Evolutionary conservation across 228 moss, liverwort and hornwort genomes (phyloP).

Genomic region (Sphagnum magellanicum): DNA sequence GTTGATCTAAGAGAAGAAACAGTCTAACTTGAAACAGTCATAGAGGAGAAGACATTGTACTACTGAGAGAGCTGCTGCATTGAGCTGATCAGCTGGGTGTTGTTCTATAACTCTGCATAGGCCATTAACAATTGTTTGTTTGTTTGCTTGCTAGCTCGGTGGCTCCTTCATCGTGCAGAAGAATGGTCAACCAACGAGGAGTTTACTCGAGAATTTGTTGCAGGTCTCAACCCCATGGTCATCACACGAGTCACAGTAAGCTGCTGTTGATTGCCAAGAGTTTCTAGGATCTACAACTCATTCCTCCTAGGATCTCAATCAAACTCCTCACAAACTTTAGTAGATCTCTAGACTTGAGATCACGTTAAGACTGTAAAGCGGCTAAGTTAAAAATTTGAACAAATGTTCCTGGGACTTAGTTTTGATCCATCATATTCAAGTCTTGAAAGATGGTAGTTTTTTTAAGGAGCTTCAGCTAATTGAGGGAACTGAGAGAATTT

Average conservation of each 20-base stretch:
- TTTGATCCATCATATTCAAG: neutral
- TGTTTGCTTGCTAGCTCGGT: neutral
- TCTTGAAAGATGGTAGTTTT: neutral
- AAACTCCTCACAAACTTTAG: neutral
- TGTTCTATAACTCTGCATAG: neutral
- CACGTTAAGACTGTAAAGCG: neutral
- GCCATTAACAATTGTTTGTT: neutral
- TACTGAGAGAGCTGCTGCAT: no score
- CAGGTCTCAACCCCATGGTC: constrained; percentile 47
- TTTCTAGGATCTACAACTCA: neutral
- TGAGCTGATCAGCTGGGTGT: neutral
- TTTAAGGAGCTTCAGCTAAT: neutral
- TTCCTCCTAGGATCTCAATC: neutral
- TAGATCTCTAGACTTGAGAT: no score
- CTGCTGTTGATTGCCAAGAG: neutral
- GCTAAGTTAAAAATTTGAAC: neutral
- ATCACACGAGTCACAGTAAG: constrained; percentile 22
- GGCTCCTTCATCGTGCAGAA: constrained; percentile 15
- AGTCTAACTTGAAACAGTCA: neutral
- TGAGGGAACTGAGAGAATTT: no score
- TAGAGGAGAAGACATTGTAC: neutral
- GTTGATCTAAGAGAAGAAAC: neutral
- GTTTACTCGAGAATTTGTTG: constrained; percentile 43
- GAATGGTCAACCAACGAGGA: constrained; percentile 36
- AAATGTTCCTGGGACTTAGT: neutral